Percentiles rank a stretch among this genome's conserved stretches.
Evolutionary conservation across 1,284 basidiomycete species (phyloP).

Genomic region (Nidula niveotomentosa): DNA sequence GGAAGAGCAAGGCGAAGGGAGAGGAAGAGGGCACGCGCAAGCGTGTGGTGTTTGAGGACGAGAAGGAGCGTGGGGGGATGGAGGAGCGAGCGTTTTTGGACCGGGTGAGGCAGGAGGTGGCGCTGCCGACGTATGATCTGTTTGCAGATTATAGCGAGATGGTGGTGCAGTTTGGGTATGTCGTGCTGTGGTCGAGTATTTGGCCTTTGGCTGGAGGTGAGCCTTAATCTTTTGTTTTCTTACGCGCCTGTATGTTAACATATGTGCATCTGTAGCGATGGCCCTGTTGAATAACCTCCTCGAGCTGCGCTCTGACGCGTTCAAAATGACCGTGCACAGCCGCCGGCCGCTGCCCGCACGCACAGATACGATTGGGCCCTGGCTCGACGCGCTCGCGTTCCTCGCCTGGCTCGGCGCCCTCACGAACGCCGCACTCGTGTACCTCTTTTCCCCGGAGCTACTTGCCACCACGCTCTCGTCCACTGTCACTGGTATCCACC

Average conservation of each 20-base stretch:
- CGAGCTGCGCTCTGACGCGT: constrained; percentile 91
- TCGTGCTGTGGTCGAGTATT: constrained; percentile 89
- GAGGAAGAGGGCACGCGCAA: constrained; percentile 19
- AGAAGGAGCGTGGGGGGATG: constrained; percentile 53
- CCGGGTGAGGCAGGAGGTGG: constrained; percentile 75
- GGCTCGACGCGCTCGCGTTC: constrained; percentile 89
- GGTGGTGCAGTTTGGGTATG: constrained; percentile 94
- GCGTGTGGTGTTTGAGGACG: constrained; percentile 66
- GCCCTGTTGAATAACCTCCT: constrained; percentile 86
- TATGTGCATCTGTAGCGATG: constrained; percentile 45
- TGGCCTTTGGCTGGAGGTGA: constrained; percentile 91
- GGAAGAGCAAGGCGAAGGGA: constrained; percentile 50
- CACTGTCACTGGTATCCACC: constrained; percentile 7
- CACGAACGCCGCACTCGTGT: constrained; percentile 82
- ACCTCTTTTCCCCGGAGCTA: constrained; percentile 26
- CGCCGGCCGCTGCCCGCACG: constrained; percentile 85
- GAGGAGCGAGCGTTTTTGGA: constrained; percentile 77
- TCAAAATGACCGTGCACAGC: constrained; percentile 90
- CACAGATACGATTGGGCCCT: constrained; percentile 91
- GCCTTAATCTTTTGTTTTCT: constrained; percentile 18
- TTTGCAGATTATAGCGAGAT: constrained; percentile 94
- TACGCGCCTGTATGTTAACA: neutral
- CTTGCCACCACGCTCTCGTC: constrained; percentile 8
- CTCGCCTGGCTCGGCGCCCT: constrained; percentile 87
- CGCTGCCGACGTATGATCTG: constrained; percentile 78